Percentiles rank a stretch among this genome's conserved stretches.
Conservation (phyloP, 768 basidiomycete species). For the Leccinum olivaceopallidum region DNA sequence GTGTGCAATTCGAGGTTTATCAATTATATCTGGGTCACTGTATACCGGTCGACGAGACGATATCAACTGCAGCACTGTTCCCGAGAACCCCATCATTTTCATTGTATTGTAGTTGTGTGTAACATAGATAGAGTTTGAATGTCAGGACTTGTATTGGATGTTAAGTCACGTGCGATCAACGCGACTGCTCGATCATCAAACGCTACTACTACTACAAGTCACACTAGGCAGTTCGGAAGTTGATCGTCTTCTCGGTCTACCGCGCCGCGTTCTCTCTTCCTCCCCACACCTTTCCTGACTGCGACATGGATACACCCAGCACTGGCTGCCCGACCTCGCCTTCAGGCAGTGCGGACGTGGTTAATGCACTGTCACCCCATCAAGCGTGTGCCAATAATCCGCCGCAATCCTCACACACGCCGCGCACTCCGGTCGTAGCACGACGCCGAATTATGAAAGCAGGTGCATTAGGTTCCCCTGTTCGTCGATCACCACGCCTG, state of each 20-base stretch:
- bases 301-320: constrained; percentile 21
- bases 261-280: background rate
- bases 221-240: background rate
- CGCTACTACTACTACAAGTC: background rate
- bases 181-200: constrained; percentile 28
- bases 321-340: constrained; percentile 32
- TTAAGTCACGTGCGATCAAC: constrained; percentile 32
- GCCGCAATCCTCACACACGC: constrained; percentile 53
- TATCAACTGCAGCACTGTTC: background rate
- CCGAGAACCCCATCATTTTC: background rate
- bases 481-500: constrained; percentile 53
- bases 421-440: constrained; percentile 37
- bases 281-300: background rate
- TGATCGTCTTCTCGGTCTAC: constrained; percentile 2
- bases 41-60: background rate
- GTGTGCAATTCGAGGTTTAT: background rate
- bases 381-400: constrained; percentile 50
- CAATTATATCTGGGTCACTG: background rate
- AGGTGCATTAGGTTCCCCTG: constrained; percentile 31
- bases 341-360: constrained; percentile 40
- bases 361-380: constrained; percentile 40
- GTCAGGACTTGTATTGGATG: background rate
- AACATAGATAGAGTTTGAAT: background rate
- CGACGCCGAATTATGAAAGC: constrained; percentile 31
- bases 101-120: constrained; percentile 9